Conservation (phyloP, 192 early-diverging fungal species). For the Coemansia sp. region DNA sequence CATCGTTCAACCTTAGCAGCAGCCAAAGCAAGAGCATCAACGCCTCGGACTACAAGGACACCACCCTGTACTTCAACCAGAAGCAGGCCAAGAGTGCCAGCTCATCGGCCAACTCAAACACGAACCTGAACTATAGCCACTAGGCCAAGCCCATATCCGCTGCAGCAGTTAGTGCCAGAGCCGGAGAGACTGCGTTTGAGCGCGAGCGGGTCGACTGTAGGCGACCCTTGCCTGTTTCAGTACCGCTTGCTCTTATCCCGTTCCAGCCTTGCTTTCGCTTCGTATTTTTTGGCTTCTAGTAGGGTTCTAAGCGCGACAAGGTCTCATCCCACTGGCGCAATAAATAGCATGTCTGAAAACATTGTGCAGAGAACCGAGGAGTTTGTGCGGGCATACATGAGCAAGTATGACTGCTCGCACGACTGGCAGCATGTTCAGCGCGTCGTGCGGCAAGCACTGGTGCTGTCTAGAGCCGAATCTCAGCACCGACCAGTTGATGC, state of each 20-base stretch:
- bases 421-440: slow-evolving; percentile 67
- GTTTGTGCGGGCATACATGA: slow-evolving; percentile 63
- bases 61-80: slow-evolving; percentile 23
- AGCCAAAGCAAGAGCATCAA: not conserved
- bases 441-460: slow-evolving; percentile 54
- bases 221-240: too few species aligned
- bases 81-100: slow-evolving; percentile 18
- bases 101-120: slow-evolving; percentile 18
- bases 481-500: slow-evolving; percentile 43
- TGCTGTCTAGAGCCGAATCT: slow-evolving; percentile 32
- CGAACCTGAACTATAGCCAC: slow-evolving; percentile 15
- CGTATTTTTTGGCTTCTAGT: not conserved
- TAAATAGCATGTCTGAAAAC: not conserved
- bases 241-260: not conserved
- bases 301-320: too few species aligned
- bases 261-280: too few species aligned
- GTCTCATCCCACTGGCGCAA: not conserved
- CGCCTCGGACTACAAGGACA: slow-evolving; percentile 12
- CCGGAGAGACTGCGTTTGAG: too few species aligned
- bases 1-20: not conserved
- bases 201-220: too few species aligned
- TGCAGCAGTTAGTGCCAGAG: too few species aligned
- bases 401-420: slow-evolving; percentile 63
- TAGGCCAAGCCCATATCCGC: too few species aligned
- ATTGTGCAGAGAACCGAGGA: slow-evolving; percentile 37